phyloP scores from a whole-genome alignment of 768 basidiomycete species.

The Suillus variegatus region DNA sequence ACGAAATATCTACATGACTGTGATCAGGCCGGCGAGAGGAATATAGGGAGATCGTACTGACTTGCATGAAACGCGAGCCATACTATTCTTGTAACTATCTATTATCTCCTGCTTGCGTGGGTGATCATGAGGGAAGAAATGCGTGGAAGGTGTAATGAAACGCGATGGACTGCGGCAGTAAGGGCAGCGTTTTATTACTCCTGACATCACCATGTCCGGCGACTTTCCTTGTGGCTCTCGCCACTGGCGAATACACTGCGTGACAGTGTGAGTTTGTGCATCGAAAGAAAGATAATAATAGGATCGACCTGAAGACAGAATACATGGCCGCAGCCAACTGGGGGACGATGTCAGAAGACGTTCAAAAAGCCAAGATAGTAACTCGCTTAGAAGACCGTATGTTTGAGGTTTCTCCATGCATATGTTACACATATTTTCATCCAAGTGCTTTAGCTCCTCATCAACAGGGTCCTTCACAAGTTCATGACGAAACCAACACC shows the following conservation, averaged over 20 bases:
- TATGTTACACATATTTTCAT: slow-evolving; percentile 63
- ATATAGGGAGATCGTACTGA: slow-evolving; percentile 30
- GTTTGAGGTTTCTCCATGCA: slow-evolving; percentile 73
- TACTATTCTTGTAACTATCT: slow-evolving; percentile 68
- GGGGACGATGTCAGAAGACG: slow-evolving; percentile 4
- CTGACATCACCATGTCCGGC: slow-evolving; percentile 51
- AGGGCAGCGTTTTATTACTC: slow-evolving; percentile 75
- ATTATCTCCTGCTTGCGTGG: slow-evolving; percentile 52
- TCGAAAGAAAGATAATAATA: background rate
- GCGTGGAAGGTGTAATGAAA: slow-evolving; percentile 75
- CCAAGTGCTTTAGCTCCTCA: slow-evolving; percentile 28
- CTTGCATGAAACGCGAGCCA: slow-evolving; percentile 71
- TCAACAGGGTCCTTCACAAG: slow-evolving; percentile 22
- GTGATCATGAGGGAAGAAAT: slow-evolving; percentile 57
- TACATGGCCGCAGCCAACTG: slow-evolving; percentile 75
- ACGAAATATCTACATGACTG: slow-evolving; percentile 56
- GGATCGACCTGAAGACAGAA: slow-evolving; percentile 69
- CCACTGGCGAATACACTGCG: slow-evolving; percentile 80
- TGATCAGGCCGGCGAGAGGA: background rate
- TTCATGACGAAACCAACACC: slow-evolving; percentile 77
- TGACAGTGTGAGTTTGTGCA: slow-evolving; percentile 8
- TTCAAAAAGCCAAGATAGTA: background rate
- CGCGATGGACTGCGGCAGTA: slow-evolving; percentile 69
- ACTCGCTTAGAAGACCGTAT: slow-evolving; percentile 68
- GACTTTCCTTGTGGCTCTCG: slow-evolving; percentile 59